Conservation (phyloP, 2,329 filamentous ascomycete genomes). For the Neophaeococcomyces mojaviensis region DNA sequence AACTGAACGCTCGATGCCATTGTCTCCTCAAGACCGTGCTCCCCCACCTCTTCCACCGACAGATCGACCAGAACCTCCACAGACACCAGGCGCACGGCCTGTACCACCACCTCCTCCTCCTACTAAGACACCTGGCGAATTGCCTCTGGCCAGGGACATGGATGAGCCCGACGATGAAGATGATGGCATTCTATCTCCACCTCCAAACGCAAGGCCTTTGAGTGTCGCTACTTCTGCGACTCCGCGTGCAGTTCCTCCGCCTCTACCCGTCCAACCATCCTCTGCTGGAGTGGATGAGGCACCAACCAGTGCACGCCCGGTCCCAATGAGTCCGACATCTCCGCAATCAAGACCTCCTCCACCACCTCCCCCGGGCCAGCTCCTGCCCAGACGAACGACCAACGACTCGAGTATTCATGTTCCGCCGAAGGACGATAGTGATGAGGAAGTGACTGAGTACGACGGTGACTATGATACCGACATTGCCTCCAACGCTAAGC, state of each 20-base stretch:
- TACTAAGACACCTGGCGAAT: background rate
- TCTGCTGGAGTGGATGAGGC: constrained; percentile 8
- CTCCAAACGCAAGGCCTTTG: constrained; percentile 28
- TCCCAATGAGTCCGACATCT: constrained; percentile 25
- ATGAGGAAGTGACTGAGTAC: constrained; percentile 83
- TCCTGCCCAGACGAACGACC: constrained; percentile 52
- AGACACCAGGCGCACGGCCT: constrained; percentile 14
- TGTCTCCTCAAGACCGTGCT: constrained; percentile 42
- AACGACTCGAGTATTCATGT: constrained; percentile 43
- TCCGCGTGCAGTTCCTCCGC: constrained; percentile 35
- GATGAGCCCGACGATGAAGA: constrained; percentile 3
- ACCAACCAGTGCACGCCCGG: constrained; percentile 29
- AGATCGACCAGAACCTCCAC: constrained; percentile 11
- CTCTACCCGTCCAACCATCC: constrained; percentile 15
- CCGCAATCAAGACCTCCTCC: constrained; percentile 57
- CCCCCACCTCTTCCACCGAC: constrained; percentile 41
- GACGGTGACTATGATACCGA: constrained; percentile 98
- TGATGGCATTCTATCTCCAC: constrained; percentile 26
- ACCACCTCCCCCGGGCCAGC: constrained; percentile 46
- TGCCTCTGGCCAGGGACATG: background rate
- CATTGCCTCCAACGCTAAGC: constrained; percentile 84
- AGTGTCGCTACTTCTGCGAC: constrained; percentile 28
- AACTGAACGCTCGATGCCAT: constrained; percentile 38
- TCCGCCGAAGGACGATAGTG: constrained; percentile 52
- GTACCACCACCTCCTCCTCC: constrained; percentile 10